Percentiles rank a stretch among this genome's conserved stretches.
Conservation (phyloP, 2,329 filamentous ascomycete genomes). For the Stemphylium vesicarium region DNA sequence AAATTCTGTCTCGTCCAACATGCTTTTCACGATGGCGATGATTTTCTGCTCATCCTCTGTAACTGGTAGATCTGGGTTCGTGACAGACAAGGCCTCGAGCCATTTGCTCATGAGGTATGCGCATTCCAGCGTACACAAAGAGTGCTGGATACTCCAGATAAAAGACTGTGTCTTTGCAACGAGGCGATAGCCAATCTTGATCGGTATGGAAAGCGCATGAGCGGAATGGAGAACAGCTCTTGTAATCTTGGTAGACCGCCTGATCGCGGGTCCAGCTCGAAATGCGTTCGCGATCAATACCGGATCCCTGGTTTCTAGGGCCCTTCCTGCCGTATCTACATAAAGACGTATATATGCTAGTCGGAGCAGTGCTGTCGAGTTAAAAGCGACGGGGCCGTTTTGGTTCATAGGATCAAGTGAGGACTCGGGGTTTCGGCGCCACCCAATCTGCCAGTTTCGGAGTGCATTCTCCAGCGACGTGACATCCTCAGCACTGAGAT, state of each 20-base stretch:
- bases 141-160: slow-evolving; percentile 52
- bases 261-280: slow-evolving; percentile 63
- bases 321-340: slow-evolving; percentile 68
- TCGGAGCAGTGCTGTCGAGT: slow-evolving; percentile 66
- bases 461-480: slow-evolving; percentile 53
- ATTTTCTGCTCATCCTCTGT: slow-evolving; percentile 50
- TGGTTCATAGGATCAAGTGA: slow-evolving; percentile 59
- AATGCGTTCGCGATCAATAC: slow-evolving; percentile 67
- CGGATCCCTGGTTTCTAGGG: slow-evolving; percentile 70
- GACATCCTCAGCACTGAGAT: slow-evolving; percentile 50
- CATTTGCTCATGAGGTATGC: slow-evolving; percentile 51
- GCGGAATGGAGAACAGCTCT: slow-evolving; percentile 71
- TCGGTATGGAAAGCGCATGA: slow-evolving; percentile 71
- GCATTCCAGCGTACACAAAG: slow-evolving; percentile 49
- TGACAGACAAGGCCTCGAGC: slow-evolving; percentile 46
- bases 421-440: slow-evolving; percentile 51
- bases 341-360: slow-evolving; percentile 70
- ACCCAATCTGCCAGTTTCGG: slow-evolving; percentile 50
- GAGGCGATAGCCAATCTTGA: slow-evolving; percentile 58
- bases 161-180: slow-evolving; percentile 50
- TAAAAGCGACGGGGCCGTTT: slow-evolving; percentile 69
- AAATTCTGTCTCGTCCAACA: slow-evolving; percentile 53
- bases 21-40: slow-evolving; percentile 45
- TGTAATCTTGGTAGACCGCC: slow-evolving; percentile 65
- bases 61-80: slow-evolving; percentile 41